Percentiles rank a stretch among this genome's conserved stretches.
Conservation (phyloP, 345 rosid genomes). For the Boechera divaricarpa region DNA sequence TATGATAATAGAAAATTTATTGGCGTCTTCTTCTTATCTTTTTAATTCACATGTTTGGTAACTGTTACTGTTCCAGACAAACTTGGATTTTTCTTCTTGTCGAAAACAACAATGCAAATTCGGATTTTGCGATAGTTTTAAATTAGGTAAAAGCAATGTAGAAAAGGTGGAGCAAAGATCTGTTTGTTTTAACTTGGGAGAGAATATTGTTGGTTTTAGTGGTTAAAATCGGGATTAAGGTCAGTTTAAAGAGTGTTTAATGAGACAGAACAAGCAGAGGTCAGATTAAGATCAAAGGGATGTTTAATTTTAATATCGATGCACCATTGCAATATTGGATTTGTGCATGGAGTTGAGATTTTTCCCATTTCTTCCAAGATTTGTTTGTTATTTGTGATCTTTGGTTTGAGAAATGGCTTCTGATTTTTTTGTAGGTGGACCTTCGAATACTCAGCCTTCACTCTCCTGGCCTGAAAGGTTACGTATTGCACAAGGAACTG, state of each 20-base stretch:
- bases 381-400: conserved; percentile 20
- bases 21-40: conserved; percentile 19
- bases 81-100: conserved; percentile 36
- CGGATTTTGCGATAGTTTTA: conserved; percentile 9
- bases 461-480: conserved; percentile 82
- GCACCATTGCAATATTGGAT: not conserved
- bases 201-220: conserved; percentile 13
- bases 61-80: conserved; percentile 16
- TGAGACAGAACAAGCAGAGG: conserved; percentile 11
- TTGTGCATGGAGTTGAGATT: not conserved
- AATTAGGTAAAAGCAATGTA: not conserved
- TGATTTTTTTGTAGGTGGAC: conserved; percentile 54
- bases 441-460: conserved; percentile 52
- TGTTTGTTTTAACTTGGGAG: not conserved
- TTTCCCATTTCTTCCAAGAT: not conserved
- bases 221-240: not conserved
- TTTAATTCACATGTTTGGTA: conserved; percentile 30
- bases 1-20: not conserved
- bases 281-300: conserved; percentile 9
- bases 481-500: conserved; percentile 85
- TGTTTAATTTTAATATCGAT: not conserved
- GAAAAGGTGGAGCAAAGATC: not conserved
- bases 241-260: conserved; percentile 5
- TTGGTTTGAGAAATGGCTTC: conserved; percentile 1
- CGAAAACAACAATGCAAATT: not conserved